Percentiles rank a stretch among this genome's conserved stretches.
Evolutionary conservation across 192 early-diverging fungal species (phyloP).

Genomic region (Spinellus fusiger): DNA sequence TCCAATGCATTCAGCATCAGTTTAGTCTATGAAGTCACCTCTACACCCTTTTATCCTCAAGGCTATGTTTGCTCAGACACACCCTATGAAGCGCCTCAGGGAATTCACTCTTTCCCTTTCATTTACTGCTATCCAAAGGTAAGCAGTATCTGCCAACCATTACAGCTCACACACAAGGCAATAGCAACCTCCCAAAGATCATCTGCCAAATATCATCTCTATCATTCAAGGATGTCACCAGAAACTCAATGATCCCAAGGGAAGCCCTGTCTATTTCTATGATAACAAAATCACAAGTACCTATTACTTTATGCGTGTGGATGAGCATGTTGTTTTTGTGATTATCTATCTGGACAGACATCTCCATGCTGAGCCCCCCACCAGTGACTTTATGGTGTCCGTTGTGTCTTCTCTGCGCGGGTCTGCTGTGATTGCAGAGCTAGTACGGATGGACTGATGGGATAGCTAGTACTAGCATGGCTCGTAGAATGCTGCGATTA

Average conservation of each 20-base stretch:
- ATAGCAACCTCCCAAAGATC: constrained; percentile 39
- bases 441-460: constrained; percentile 16
- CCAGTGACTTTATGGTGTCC: constrained; percentile 37
- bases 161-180: neutral
- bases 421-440: constrained; percentile 19
- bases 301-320: constrained; percentile 44
- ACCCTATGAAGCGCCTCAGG: constrained; percentile 43
- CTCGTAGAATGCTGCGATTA: neutral
- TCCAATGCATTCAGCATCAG: constrained; percentile 37
- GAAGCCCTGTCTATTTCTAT: constrained; percentile 41
- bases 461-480: neutral
- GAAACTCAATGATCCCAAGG: constrained; percentile 28
- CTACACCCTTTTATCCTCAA: constrained; percentile 32
- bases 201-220: constrained; percentile 48
- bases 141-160: neutral
- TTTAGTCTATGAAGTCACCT: constrained; percentile 40
- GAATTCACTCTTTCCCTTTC: constrained; percentile 48
- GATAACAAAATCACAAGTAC: constrained; percentile 44
- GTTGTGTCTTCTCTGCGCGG: constrained; percentile 24
- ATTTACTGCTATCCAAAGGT: constrained; percentile 49
- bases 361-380: constrained; percentile 33
- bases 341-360: constrained; percentile 47
- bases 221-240: constrained; percentile 41
- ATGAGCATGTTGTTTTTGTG: constrained; percentile 41
- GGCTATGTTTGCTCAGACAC: constrained; percentile 37